Base-by-base conservation (phyloP, 768 basidiomycete species). In the Dacryopinax primogenitus region DNA sequence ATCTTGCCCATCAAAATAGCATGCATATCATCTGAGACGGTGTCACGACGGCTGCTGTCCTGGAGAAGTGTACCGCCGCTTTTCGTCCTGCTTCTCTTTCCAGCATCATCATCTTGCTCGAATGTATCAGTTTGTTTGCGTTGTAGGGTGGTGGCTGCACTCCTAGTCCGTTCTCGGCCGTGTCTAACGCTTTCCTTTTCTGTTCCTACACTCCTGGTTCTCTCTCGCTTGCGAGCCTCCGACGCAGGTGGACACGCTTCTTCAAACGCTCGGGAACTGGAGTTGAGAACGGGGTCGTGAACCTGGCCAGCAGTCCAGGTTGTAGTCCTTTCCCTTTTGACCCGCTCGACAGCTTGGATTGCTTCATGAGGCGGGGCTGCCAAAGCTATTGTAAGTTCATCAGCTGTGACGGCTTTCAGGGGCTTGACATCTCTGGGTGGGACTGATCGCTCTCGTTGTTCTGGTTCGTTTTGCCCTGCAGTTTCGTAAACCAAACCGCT, bases 131-230 rank as follows among this genome's bases (percentile, higher is more conserved):
- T 4, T 32, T 30, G 51, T 15, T 11, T 30, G 26, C 26, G 3
- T 13, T 13, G 51, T 30, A 30, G 9, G 9, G 21, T 21, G 21
- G 51, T 30, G 26, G 26, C 51, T 9, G 51, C 51, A 30, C 51
- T 58, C 26, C 18, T 13, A 4, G 51, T 58, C 51, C 51, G 51
- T 30, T 58, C 51, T 11, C 51, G 23, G 3, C 26, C 3, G 4
- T 23, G 51, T 26, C 51, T 26, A 15, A 58, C 26, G 30, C 32
- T 58, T 30, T 58, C 51, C 21, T 58, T 58, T 30, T 58, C 51
- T 15, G 51, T 30, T 34, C 51, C 33, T 3, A 61, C 26, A 66
- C 68, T 62, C 61, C 66, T 65, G 64, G 64, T 62, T 66, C 68
- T 30, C 66, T 69, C 32, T 41, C 39, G 13, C 47, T 36, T 21